Conservation (phyloP, 208 protist species). For the Trypanosoma conorhini region DNA sequence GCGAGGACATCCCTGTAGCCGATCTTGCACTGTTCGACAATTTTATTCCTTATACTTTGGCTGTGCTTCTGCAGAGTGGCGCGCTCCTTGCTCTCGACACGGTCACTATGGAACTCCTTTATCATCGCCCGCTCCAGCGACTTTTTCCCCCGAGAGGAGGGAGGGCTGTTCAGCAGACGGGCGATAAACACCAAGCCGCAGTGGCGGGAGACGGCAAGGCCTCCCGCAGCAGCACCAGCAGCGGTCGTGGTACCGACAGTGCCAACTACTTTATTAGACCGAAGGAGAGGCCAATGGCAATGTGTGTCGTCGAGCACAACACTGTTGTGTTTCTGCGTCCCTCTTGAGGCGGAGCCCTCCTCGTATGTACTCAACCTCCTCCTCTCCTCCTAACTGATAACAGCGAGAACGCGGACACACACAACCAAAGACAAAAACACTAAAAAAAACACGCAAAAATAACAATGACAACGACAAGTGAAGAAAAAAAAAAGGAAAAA, state of each 20-base stretch:
- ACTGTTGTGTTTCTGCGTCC: conserved; percentile 46
- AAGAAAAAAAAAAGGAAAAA: neutral
- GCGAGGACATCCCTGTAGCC: conserved; percentile 58
- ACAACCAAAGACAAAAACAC: neutral
- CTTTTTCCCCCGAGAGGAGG: conserved; percentile 15
- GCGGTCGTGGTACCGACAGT: neutral
- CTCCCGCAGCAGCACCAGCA: neutral
- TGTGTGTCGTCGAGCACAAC: conserved; percentile 60
- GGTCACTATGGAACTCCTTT: conserved; percentile 53
- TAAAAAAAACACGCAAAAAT: neutral
- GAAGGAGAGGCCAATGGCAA: conserved; percentile 20
- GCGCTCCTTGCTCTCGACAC: conserved; percentile 69
- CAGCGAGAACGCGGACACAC: neutral
- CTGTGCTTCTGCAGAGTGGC: conserved; percentile 67
- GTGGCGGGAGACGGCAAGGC: neutral
- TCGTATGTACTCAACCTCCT: neutral
- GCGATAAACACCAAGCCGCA: neutral
- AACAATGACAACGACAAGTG: neutral
- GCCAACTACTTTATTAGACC: conserved; percentile 17
- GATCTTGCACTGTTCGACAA: conserved; percentile 48
- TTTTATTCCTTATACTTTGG: conserved; percentile 50
- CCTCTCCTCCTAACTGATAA: neutral
- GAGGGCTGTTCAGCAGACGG: neutral
- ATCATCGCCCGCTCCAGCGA: conserved; percentile 23
- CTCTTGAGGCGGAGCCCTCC: conserved; percentile 5